Percentiles rank a stretch among this genome's conserved stretches.
Evolutionary conservation across 345 rosid species (phyloP).

Genomic region (Arabidopsis arenosa): DNA sequence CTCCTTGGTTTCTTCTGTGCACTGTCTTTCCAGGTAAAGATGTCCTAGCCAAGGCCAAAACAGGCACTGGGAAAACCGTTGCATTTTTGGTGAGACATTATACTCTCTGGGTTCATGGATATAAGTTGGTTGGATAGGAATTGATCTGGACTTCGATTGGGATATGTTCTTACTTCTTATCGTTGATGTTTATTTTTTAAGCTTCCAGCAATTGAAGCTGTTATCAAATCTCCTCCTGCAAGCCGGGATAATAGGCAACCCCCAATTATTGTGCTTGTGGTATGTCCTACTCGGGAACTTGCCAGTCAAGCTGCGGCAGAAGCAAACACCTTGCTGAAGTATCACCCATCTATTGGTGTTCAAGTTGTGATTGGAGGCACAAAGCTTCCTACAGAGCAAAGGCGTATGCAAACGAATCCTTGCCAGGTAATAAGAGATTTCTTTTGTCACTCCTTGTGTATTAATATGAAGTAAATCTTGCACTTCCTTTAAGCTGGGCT

Average conservation of each 20-base stretch:
- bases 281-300: conserved; percentile 99
- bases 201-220: conserved; percentile 97
- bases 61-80: conserved; percentile 96
- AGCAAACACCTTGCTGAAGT: conserved; percentile 81
- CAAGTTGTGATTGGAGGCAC: conserved; percentile 99
- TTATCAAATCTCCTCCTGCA: conserved; percentile 70
- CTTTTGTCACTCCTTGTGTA: conserved; percentile 20
- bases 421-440: conserved; percentile 67
- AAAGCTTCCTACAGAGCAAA: conserved; percentile 87
- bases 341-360: conserved; percentile 90
- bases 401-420: conserved; percentile 88
- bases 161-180: conserved; percentile 36
- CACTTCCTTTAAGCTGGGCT: not conserved
- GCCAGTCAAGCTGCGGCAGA: conserved; percentile 97
- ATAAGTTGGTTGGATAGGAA: conserved; percentile 20
- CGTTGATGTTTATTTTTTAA: conserved; percentile 45
- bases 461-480: conserved; percentile 17
- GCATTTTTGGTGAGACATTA: conserved; percentile 85
- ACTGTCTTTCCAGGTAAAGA: conserved; percentile 75
- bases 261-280: conserved; percentile 85
- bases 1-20: conserved; percentile 13
- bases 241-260: conserved; percentile 78
- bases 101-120: conserved; percentile 31
- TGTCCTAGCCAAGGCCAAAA: conserved; percentile 97
- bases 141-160: not conserved